Base-by-base conservation (phyloP, 1,284 basidiomycete genomes). In the Bondarzewia mesenterica region DNA sequence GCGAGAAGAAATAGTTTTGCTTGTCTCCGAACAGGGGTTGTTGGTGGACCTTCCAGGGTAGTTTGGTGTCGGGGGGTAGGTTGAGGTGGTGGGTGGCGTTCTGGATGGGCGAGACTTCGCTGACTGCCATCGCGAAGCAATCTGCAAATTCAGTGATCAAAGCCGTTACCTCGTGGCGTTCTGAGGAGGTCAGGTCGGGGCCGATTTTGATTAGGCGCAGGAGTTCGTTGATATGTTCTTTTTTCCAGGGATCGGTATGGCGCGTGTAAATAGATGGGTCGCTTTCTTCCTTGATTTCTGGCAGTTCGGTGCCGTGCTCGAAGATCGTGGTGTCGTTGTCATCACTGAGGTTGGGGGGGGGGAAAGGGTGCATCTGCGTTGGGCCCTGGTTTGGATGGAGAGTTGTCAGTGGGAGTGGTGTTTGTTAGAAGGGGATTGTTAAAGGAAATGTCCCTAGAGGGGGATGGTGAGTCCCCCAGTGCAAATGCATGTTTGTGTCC, bases 181-280 rank as follows among this genome's bases (percentile, higher is more conserved):
- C 27, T 1, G 27, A 27, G 8, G 15, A 26, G 1, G 49, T 45
- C 1, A 60, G 45, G 25, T 59, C 54, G 2, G 39, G 15, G 10
- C 58, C 55, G 3, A 58, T 44, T 2, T 10, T 56, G 7, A 65
- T 50, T 27, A 49, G 54, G 0, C 38, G 10, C 2, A 60, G 49
- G 5, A 68, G 58, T 23, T 60, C 52, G 1, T 46, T 48, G 1
- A 64, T 55, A 8, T 60, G 52, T 26, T 48, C 49, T 6, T 55
- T 48, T 20, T 58, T 51, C 49, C 59, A 59, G 7, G 57, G 60
- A 23, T 62, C 50, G 1, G 51, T 52, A 1, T 41, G 29, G 0
- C 59, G 32, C 3, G 58, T 55, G 4, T 22, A 16, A 6, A 32
- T 32, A 10, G 29, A 10, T 8, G 8, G 29, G 29, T 32, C 29